These are phyloP conservation scores for Penicillium coffeae DNA, from an alignment of 495 filamentous ascomycete species.

Conservation along the genomic window DNA sequence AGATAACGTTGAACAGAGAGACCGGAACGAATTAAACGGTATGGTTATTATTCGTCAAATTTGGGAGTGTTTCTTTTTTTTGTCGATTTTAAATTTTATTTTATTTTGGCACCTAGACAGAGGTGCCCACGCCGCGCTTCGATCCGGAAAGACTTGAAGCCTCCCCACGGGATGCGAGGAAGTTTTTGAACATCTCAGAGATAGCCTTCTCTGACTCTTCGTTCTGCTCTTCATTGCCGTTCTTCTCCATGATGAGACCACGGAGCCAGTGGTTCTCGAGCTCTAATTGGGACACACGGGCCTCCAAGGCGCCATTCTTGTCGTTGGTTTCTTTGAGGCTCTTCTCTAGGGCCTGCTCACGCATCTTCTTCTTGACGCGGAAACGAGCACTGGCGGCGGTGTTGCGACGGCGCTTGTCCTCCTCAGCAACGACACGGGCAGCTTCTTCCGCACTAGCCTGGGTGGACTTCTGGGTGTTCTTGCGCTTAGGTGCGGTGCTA, in stretches of 20 bases:
- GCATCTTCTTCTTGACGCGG: slow-evolving; percentile 99
- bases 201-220: slow-evolving; percentile 41
- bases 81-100: slow-evolving; percentile 6
- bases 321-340: slow-evolving; percentile 86
- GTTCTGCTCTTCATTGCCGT: slow-evolving; percentile 45
- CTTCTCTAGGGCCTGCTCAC: slow-evolving; percentile 87
- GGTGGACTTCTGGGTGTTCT: slow-evolving; percentile 33
- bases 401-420: slow-evolving; percentile 96
- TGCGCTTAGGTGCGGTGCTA: slow-evolving; percentile 36
- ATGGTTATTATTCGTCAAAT: slow-evolving; percentile 9
- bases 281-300: slow-evolving; percentile 78
- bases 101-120: slow-evolving; percentile 8
- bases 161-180: slow-evolving; percentile 41
- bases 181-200: slow-evolving; percentile 48
- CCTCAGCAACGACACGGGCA: slow-evolving; percentile 77
- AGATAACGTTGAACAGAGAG: slow-evolving; percentile 7
- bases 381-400: slow-evolving; percentile 93
- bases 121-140: slow-evolving; percentile 40
- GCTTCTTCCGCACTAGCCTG: slow-evolving; percentile 38
- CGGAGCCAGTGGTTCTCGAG: slow-evolving; percentile 97
- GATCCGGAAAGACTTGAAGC: slow-evolving; percentile 31
- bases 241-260: slow-evolving; percentile 91
- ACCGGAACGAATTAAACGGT: slow-evolving; percentile 4
- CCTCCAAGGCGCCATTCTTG: slow-evolving; percentile 73
- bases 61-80: slow-evolving; percentile 11